A percentile compares a stretch with the other conserved stretches of the same genome.
Evolutionary conservation across 768 basidiomycete genomes (phyloP).

Genomic region (Trichaptum fuscoviolaceum): DNA sequence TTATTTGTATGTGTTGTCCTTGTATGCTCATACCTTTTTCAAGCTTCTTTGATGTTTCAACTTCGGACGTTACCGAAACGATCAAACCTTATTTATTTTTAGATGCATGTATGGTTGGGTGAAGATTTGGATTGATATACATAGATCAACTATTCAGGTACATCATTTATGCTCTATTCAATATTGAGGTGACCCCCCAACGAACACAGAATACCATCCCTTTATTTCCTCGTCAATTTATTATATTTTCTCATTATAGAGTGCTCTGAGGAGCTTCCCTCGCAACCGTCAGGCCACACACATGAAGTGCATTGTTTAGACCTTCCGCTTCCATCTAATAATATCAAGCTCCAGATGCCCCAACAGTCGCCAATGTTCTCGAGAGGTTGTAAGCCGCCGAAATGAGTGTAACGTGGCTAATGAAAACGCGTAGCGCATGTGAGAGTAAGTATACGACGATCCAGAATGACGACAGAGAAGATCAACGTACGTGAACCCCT

Average conservation of each 20-base stretch:
- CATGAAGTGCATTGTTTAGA: neutral
- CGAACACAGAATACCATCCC: neutral
- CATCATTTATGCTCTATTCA: too few species aligned
- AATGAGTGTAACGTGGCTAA: conserved; percentile 77
- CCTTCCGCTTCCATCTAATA: neutral
- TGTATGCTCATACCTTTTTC: too few species aligned
- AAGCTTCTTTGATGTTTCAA: too few species aligned
- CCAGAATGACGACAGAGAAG: neutral
- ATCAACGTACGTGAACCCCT: conserved; percentile 76
- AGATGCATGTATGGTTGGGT: too few species aligned
- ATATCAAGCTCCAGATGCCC: neutral
- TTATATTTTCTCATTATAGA: neutral
- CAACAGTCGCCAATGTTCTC: conserved; percentile 37
- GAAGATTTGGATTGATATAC: too few species aligned
- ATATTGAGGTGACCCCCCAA: too few species aligned
- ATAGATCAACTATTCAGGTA: too few species aligned
- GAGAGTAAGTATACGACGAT: neutral
- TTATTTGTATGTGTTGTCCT: too few species aligned
- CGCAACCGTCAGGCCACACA: neutral
- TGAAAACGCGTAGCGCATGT: conserved; percentile 4
- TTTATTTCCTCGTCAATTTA: neutral
- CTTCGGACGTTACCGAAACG: too few species aligned
- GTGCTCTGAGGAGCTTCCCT: neutral
- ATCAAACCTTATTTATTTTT: too few species aligned
- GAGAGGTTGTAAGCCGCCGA: conserved; percentile 83